These are phyloP conservation scores for Lasiodiplodia sp. DNA, from an alignment of 2,329 filamentous ascomycete species.

Conservation along the genomic window DNA sequence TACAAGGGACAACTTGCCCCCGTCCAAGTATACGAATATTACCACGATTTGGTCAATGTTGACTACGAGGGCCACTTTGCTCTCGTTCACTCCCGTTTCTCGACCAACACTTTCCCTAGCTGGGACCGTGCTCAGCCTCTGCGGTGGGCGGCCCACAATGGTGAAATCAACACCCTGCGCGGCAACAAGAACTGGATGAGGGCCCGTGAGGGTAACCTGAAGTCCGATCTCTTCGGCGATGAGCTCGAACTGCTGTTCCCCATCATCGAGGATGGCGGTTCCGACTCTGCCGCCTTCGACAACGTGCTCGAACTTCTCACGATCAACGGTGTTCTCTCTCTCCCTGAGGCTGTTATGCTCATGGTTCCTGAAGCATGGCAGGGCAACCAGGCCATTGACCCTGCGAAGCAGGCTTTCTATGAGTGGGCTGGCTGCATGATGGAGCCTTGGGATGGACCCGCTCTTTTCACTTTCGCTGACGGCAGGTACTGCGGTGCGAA, in stretches of 20 bases:
- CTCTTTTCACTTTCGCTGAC: constrained; percentile 95
- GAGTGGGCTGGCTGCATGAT: constrained; percentile 99
- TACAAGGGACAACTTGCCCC: constrained; percentile 98
- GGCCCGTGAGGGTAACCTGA: constrained; percentile 92
- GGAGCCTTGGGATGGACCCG: constrained; percentile 98
- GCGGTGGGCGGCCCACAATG: constrained; percentile 97
- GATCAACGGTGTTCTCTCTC: constrained; percentile 93
- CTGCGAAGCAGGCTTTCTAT: constrained; percentile 95
- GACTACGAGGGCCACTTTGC: constrained; percentile 98
- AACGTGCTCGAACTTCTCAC: constrained; percentile 93
- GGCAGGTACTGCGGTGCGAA: constrained; percentile 97
- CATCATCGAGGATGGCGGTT: constrained; percentile 95
- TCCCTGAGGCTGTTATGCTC: constrained; percentile 96
- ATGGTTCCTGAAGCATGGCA: constrained; percentile 99
- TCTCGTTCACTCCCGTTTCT: constrained; percentile 95
- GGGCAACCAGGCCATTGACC: constrained; percentile 89
- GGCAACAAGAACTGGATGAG: constrained; percentile 99
- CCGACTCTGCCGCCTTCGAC: constrained; percentile 95
- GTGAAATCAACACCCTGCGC: constrained; percentile 96
- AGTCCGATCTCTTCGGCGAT: constrained; percentile 89
- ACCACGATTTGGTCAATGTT: constrained; percentile 94
- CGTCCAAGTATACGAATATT: constrained; percentile 96
- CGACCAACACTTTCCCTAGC: constrained; percentile 96
- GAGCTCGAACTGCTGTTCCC: constrained; percentile 91
- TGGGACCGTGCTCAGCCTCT: constrained; percentile 98